phyloP scores from a whole-genome alignment of 2,329 filamentous ascomycete species.

The Trichothecium roseum region DNA sequence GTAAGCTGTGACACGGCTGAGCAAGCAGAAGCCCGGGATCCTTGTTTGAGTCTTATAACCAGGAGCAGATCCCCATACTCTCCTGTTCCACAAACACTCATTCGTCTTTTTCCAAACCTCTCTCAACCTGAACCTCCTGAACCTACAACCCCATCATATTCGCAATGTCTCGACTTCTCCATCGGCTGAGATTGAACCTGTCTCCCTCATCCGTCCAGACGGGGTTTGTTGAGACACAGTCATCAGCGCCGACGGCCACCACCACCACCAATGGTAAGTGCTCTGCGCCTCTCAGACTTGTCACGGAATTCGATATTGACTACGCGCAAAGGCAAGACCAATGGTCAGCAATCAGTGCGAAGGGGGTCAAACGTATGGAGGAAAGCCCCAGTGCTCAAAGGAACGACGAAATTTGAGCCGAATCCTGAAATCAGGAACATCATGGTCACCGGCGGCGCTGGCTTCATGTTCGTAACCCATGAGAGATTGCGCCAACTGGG shows the following conservation, averaged over 20 bases:
- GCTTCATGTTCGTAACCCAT: slow-evolving; percentile 60
- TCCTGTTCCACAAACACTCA: too few species aligned
- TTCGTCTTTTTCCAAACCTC: too few species aligned
- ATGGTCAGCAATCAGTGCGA: slow-evolving; percentile 14
- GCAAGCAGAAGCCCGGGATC: too few species aligned
- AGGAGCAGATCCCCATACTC: neutral
- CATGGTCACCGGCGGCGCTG: slow-evolving; percentile 73
- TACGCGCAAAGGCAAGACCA: too few species aligned
- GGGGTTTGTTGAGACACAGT: neutral
- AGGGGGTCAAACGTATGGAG: slow-evolving; percentile 56
- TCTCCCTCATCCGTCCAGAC: neutral
- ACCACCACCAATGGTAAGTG: neutral
- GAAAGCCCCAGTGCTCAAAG: slow-evolving; percentile 58
- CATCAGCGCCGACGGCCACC: neutral
- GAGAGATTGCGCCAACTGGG: neutral
- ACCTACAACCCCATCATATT: neutral
- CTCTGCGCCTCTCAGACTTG: neutral
- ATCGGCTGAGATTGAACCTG: neutral
- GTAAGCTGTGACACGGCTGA: too few species aligned
- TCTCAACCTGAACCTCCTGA: neutral
- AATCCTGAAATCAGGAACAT: slow-evolving; percentile 65
- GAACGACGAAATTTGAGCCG: slow-evolving; percentile 61
- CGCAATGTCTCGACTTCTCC: slow-evolving; percentile 2
- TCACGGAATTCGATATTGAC: neutral
- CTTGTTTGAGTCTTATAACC: neutral